phyloP scores from a whole-genome alignment of 2,329 filamentous ascomycete species.

The Cryphonectria parasitica region DNA sequence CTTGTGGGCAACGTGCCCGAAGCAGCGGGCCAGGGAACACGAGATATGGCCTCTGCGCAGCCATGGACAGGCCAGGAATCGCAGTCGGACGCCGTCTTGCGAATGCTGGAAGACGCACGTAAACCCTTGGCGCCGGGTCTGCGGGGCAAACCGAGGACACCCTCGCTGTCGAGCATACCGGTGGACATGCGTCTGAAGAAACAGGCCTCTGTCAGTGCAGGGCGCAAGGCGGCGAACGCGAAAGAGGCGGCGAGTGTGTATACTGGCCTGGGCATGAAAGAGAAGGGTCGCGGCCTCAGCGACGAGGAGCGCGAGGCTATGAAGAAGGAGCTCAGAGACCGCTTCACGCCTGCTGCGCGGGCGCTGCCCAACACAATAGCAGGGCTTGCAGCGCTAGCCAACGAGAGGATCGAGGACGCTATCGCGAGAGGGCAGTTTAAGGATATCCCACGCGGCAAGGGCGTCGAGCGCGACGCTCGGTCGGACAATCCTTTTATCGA shows the following conservation, averaged over 20 bases:
- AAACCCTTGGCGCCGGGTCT: conserved; percentile 65
- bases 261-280: conserved; percentile 51
- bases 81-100: conserved; percentile 73
- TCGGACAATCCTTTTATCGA: conserved; percentile 89
- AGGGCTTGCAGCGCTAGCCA: conserved; percentile 81
- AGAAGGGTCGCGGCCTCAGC: conserved; percentile 58
- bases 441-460: conserved; percentile 79
- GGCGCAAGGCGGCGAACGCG: conserved; percentile 56
- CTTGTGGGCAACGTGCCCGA: conserved; percentile 44
- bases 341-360: conserved; percentile 75
- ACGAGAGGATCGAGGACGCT: conserved; percentile 88
- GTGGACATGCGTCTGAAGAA: conserved; percentile 57
- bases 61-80: conserved; percentile 82
- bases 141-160: conserved; percentile 50
- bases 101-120: conserved; percentile 82
- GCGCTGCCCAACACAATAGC: conserved; percentile 76
- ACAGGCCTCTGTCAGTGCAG: conserved; percentile 44
- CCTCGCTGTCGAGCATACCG: conserved; percentile 43
- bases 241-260: conserved; percentile 62
- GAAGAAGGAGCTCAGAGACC: conserved; percentile 74
- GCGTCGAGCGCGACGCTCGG: conserved; percentile 78
- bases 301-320: conserved; percentile 75
- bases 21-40: conserved; percentile 69
- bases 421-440: conserved; percentile 89
- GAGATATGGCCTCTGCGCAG: conserved; percentile 66